Evolutionary conservation across 2,329 filamentous ascomycete species (phyloP), one percentile per base, ranked within the genome.

Genomic region (Metarhizium robertsii): DNA sequence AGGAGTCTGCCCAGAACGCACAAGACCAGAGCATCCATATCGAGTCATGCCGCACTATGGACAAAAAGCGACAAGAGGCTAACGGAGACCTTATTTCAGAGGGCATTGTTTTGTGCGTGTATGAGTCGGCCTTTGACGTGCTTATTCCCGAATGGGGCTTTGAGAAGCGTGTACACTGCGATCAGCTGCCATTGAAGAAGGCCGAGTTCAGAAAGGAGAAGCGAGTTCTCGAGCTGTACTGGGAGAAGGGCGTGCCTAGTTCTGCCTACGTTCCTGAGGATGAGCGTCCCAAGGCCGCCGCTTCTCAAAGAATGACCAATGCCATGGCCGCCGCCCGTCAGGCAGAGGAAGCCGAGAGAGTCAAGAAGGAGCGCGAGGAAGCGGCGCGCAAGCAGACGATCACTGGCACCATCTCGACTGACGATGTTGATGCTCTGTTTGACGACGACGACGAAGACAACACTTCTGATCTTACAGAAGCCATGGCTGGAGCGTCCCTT

Each of bases 21-120:
- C 94, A 99, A 71, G 94, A 99, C 71, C 94, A 99, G 75, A 97
- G 94, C 71, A 91, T 99, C 52, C 94, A 99, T 74, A 96, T 99
- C 60, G 94, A 97, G 70, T 90, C 92, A 5, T 99, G 94, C 78
- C 88, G 94, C 63, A 86, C 85, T 65, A 96, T 99, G 89, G 92
- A 97, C 74, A 91, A 89, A 76, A 88, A 87, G 72, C 85, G 89
- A 61, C 86, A 90, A 68, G 89, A 95, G 63, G 81, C 85, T 62
- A 91, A 92, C 60, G 91, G 90, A 50, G 94, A 99, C 61, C 81
- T 99, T 54, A 91, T 99, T 69, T 91, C 88, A 65, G 92, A 97
- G 70, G 94, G 94, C 62, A 92, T 99, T 64, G 91, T 99, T 51
- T 80, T 99, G 55, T 96, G 90, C 68, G 94, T 99, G 36, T 99